phyloP scores from a whole-genome alignment of 2,329 filamentous ascomycete genomes.

The Teratosphaeria nubilosa region DNA sequence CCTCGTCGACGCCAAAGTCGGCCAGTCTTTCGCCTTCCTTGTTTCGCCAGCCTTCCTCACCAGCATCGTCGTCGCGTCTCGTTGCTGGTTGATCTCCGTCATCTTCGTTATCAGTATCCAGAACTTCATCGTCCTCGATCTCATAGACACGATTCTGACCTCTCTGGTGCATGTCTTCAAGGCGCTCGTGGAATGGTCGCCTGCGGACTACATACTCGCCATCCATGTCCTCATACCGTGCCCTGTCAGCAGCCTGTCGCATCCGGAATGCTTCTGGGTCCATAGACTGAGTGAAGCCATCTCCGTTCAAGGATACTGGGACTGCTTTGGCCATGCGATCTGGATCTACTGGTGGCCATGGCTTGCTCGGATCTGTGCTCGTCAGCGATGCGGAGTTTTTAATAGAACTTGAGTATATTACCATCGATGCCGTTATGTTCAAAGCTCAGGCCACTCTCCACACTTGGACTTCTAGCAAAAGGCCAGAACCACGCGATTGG shows the following conservation, averaged over 20 bases:
- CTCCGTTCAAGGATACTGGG: conserved; percentile 14
- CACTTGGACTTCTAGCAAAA: conserved; percentile 43
- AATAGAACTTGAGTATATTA: conserved; percentile 17
- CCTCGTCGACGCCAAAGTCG: conserved; percentile 74
- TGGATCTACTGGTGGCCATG: conserved; percentile 43
- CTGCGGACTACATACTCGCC: conserved; percentile 27
- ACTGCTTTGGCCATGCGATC: conserved; percentile 32
- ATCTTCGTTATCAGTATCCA: conserved; percentile 36
- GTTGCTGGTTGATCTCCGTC: conserved; percentile 3
- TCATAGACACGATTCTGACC: conserved; percentile 8
- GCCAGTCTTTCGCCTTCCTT: conserved; percentile 62
- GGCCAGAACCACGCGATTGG: conserved; percentile 60
- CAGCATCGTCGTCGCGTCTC: conserved; percentile 28
- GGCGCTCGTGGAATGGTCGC: conserved; percentile 33
- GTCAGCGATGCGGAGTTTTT: not conserved
- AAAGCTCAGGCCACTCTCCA: conserved; percentile 48
- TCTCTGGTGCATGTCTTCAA: conserved; percentile 17
- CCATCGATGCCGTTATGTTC: conserved; percentile 71
- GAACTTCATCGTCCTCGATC: conserved; percentile 11
- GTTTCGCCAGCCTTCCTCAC: conserved; percentile 59
- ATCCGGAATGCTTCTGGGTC: conserved; percentile 44
- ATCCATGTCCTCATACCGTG: conserved; percentile 25
- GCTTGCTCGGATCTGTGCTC: conserved; percentile 22
- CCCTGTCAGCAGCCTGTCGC: conserved; percentile 44
- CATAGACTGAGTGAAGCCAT: conserved; percentile 30